A percentile compares a stretch with the other conserved stretches of the same genome.
These are phyloP conservation scores for Pleurostoma richardsiae DNA, from an alignment of 2,329 filamentous ascomycete genomes.

Conservation along the genomic window DNA sequence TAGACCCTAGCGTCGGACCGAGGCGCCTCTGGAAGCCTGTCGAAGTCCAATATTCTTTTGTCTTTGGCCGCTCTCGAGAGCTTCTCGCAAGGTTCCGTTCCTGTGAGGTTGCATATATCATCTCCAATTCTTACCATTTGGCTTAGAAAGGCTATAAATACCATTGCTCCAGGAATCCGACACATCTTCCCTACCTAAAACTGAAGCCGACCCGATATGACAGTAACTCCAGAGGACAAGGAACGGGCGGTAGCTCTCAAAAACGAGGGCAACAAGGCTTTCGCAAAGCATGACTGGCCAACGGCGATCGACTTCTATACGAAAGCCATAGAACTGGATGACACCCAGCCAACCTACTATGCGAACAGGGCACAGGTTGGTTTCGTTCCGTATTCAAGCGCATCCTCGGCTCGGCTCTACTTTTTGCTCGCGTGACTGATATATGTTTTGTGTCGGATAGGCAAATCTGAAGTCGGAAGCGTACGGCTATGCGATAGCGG, in stretches of 20 bases:
- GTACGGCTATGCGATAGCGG: slow-evolving; percentile 86
- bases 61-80: too few species aligned
- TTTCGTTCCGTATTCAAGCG: slow-evolving; percentile 14
- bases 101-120: too few species aligned
- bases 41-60: too few species aligned
- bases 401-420: too few species aligned
- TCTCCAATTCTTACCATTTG: too few species aligned
- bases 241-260: slow-evolving; percentile 81
- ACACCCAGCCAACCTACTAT: slow-evolving; percentile 82
- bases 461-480: slow-evolving; percentile 93
- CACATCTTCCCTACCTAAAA: neutral
- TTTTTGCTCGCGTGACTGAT: slow-evolving; percentile 41
- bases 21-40: too few species aligned
- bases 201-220: slow-evolving; percentile 6
- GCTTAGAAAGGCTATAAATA: too few species aligned
- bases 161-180: too few species aligned
- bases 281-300: slow-evolving; percentile 81
- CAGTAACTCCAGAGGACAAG: slow-evolving; percentile 42
- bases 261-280: slow-evolving; percentile 91
- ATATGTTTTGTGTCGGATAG: slow-evolving; percentile 35
- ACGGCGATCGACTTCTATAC: slow-evolving; percentile 78
- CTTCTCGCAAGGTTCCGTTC: too few species aligned
- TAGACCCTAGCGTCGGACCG: too few species aligned
- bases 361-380: slow-evolving; percentile 90
- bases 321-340: slow-evolving; percentile 80